Conservation (phyloP, 2,329 filamentous ascomycete genomes). For the Fusarium sp. region DNA sequence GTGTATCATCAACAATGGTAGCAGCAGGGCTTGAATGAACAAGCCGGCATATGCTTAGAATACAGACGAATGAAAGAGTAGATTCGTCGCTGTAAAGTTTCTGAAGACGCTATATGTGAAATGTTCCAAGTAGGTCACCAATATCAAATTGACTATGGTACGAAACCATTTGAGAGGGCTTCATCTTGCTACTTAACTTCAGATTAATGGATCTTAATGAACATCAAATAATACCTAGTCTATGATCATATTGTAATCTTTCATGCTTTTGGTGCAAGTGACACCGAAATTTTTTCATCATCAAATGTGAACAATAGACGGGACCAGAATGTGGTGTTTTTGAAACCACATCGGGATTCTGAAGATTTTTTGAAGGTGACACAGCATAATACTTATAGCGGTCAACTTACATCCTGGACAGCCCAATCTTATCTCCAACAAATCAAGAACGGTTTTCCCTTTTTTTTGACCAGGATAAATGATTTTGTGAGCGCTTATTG, state of each 20-base stretch:
- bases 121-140: background rate
- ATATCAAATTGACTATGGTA: background rate
- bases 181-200: background rate
- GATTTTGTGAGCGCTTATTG: background rate
- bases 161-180: background rate
- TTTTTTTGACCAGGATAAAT: background rate
- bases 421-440: background rate
- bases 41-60: background rate
- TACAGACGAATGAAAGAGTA: background rate
- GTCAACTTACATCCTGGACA: background rate
- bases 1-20: background rate
- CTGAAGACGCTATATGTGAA: background rate
- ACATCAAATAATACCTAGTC: background rate
- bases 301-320: background rate
- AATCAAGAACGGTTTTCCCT: background rate
- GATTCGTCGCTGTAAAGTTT: background rate
- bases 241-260: background rate
- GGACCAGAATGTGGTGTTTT: background rate
- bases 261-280: background rate
- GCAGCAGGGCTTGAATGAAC: background rate
- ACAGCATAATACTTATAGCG: background rate
- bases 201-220: background rate
- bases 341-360: background rate
- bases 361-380: background rate
- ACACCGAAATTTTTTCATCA: background rate